Evolutionary conservation across 1,284 basidiomycete genomes (phyloP).

Genomic region (Puccinia novopanici): DNA sequence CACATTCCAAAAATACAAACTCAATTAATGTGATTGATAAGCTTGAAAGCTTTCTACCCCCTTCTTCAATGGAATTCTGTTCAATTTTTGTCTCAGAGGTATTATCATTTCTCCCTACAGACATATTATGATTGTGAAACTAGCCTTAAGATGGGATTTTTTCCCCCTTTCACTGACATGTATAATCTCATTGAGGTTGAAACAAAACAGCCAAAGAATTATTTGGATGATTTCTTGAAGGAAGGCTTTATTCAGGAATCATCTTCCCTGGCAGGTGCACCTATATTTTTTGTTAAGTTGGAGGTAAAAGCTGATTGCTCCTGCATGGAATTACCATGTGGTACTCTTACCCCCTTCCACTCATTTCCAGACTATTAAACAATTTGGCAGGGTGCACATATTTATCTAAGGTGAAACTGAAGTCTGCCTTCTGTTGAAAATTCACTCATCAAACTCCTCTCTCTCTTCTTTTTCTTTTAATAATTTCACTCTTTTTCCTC

Average conservation of each 20-base stretch:
- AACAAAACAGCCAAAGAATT: background rate
- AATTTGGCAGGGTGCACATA: conserved; percentile 44
- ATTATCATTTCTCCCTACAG: no score
- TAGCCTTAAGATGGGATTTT: background rate
- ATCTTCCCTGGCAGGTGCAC: conserved; percentile 13
- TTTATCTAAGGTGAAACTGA: conserved; percentile 57
- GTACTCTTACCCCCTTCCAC: conserved; percentile 53
- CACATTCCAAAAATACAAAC: no score
- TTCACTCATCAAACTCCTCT: no score
- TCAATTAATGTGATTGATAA: no score
- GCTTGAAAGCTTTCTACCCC: no score
- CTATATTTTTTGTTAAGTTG: conserved; percentile 12
- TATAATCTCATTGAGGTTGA: background rate
- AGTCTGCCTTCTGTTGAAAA: conserved; percentile 56
- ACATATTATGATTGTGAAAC: conserved; percentile 13
- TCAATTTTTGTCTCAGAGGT: no score
- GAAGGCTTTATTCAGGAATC: conserved; percentile 26
- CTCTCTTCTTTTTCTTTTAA: no score
- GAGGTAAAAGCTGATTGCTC: background rate
- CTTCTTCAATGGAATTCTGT: no score
- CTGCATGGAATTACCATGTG: conserved; percentile 34
- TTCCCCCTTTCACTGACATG: background rate
- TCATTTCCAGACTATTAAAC: conserved; percentile 51
- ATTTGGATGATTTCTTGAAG: background rate
- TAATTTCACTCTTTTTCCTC: no score